A percentile compares a stretch with the other conserved stretches of the same genome.
These are phyloP conservation scores for Glonium stellatum DNA, from an alignment of 495 filamentous ascomycete species.

Conservation along the genomic window DNA sequence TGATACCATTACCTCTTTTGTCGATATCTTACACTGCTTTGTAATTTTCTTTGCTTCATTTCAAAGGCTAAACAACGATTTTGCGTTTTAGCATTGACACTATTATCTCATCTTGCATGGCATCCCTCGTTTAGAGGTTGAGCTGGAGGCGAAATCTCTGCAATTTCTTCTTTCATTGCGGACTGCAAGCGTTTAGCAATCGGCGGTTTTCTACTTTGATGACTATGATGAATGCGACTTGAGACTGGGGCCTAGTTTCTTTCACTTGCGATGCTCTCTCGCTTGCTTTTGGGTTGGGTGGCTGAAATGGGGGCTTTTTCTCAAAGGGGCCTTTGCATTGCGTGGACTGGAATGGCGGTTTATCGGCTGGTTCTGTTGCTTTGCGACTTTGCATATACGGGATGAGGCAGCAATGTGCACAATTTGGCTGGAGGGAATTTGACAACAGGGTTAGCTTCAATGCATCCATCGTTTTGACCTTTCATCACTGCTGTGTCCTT, in stretches of 20 bases:
- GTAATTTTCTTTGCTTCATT: neutral
- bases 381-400: too few relatives aligned
- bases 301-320: too few relatives aligned
- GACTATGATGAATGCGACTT: neutral
- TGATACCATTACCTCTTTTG: neutral
- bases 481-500: too few relatives aligned
- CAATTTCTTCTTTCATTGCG: neutral
- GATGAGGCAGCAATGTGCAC: too few relatives aligned
- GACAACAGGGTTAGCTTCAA: too few relatives aligned
- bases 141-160: neutral
- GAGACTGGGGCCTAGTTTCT: neutral
- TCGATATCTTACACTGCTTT: neutral
- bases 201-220: neutral
- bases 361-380: too few relatives aligned
- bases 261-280: too few relatives aligned
- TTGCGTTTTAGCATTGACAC: neutral
- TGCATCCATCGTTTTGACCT: too few relatives aligned
- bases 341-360: too few relatives aligned
- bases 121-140: slow-evolving; percentile 3
- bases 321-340: too few relatives aligned
- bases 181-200: neutral
- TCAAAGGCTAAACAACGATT: neutral
- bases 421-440: too few relatives aligned
- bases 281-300: too few relatives aligned
- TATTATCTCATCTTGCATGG: slow-evolving; percentile 1